Base-by-base conservation (phyloP, 2,329 filamentous ascomycete species). In the Neofusicoccum laricinum region DNA sequence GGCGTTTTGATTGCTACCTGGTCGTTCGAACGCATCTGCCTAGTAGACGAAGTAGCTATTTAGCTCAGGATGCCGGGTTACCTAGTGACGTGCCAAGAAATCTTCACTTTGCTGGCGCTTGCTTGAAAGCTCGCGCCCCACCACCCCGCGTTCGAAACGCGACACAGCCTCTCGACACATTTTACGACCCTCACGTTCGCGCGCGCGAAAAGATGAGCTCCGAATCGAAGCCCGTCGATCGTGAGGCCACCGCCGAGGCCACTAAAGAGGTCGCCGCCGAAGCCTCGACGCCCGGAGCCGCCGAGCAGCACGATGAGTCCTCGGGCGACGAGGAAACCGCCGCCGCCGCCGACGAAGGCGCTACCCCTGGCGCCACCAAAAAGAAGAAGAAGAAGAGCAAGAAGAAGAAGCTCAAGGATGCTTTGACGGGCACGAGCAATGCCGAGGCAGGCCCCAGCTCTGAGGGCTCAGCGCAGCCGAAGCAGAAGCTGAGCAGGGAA, bases 311-410 rank as follows among this genome's bases (percentile, higher is more conserved):
- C 73, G 70, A 61, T 15, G 70, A 64, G 15, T 64, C 63, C 25
- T 64, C 63, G 11, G 55, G 53, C 53, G 63, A 81, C 82, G 71
- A 67, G 76, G 76, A 72, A 82, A 72, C 71, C 41, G 72, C 69
- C 19, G 71, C 66, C 11, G 70, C 72, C 8, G 41, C 19, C 19
- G 58, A 65, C 19, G 58, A 65, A 40, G 21, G 58, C 14, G 32
- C 59, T 5, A 34, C 48, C 14, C 45, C 64, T 67, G 67, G 19
- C 15, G 61, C 48, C 3, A 70, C 73, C 14, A 67, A 73, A 64
- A 85, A 86, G 70, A 88, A 88, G 77, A 90, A 88, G 76, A 88
- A 86, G 80, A 86, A 83, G 79, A 87, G 83, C 68, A 88, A 88
- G 80, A 86, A 84, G 75, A 84, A 85, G 78, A 87, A 87, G 79